These are phyloP conservation scores for Blechomonas ayalai DNA, from an alignment of 208 protist species.

Conservation along the genomic window DNA sequence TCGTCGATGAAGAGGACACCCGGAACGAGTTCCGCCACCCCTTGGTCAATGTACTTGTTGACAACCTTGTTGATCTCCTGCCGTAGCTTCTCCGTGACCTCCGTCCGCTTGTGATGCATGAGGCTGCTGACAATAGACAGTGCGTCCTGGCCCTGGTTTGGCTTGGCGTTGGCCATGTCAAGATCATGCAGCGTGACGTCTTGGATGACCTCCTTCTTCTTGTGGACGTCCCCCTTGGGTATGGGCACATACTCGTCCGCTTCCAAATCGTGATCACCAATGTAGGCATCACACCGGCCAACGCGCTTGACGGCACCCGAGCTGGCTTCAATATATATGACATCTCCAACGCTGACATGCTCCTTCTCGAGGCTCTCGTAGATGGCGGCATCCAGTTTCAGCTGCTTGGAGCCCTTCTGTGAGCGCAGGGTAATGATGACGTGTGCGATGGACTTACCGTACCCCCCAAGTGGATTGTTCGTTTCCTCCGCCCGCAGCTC, in stretches of 20 bases:
- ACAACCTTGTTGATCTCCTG: slow-evolving; percentile 99
- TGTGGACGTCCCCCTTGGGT: slow-evolving; percentile 99
- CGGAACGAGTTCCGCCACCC: slow-evolving; percentile 99
- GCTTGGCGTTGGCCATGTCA: slow-evolving; percentile 98
- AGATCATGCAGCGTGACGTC: slow-evolving; percentile 99
- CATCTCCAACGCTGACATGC: slow-evolving; percentile 98
- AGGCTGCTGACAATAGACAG: slow-evolving; percentile 97
- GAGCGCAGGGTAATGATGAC: slow-evolving; percentile 99
- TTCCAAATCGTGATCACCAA: slow-evolving; percentile 96
- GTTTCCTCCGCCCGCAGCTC: slow-evolving; percentile 98
- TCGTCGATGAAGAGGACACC: slow-evolving; percentile 99
- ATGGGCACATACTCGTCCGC: slow-evolving; percentile 99
- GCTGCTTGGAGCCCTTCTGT: slow-evolving; percentile 96
- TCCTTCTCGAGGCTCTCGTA: slow-evolving; percentile 99
- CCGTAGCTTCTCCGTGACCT: slow-evolving; percentile 99
- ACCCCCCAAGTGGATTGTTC: slow-evolving; percentile 97
- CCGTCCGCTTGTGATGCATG: slow-evolving; percentile 99
- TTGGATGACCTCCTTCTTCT: slow-evolving; percentile 99
- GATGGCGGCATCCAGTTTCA: slow-evolving; percentile 99
- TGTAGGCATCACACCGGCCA: slow-evolving; percentile 94
- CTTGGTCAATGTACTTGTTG: slow-evolving; percentile 99
- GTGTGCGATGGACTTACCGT: slow-evolving; percentile 97
- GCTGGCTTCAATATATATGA: slow-evolving; percentile 99
- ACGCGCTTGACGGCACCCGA: slow-evolving; percentile 96
- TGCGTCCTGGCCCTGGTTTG: slow-evolving; percentile 96